Percentiles rank a stretch among this genome's conserved stretches.
Conservation (phyloP, 768 basidiomycete species). For the Suillus luteus region DNA sequence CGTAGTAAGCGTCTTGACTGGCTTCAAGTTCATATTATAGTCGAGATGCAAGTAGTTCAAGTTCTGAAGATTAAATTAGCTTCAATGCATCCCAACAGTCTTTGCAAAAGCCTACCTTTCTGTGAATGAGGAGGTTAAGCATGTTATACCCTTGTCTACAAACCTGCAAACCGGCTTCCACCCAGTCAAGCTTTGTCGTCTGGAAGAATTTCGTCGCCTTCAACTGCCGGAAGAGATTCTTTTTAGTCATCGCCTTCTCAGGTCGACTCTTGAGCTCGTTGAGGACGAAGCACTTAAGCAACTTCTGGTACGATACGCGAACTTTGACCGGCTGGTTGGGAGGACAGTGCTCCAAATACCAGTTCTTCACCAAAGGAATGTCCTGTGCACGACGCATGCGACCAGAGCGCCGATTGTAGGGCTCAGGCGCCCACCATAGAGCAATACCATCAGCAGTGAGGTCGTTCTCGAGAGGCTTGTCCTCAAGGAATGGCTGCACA, state of each 20-base stretch:
- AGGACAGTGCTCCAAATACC: conserved; percentile 98
- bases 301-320: conserved; percentile 97
- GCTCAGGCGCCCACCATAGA: conserved; percentile 98
- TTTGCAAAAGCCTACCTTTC: conserved; percentile 61
- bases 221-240: conserved; percentile 92
- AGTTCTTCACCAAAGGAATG: conserved; percentile 93
- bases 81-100: not conserved
- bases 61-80: conserved; percentile 49
- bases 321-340: conserved; percentile 97
- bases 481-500: conserved; percentile 77
- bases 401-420: conserved; percentile 90
- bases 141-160: conserved; percentile 99
- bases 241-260: conserved; percentile 98
- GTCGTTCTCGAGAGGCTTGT: conserved; percentile 82
- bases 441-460: conserved; percentile 96
- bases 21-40: conserved; percentile 99
- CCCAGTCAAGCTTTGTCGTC: conserved; percentile 97
- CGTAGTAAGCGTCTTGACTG: conserved; percentile 94
- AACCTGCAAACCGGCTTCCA: conserved; percentile 97
- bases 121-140: conserved; percentile 97
- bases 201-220: conserved; percentile 99
- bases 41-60: conserved; percentile 93
- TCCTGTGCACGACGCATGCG: conserved; percentile 94
- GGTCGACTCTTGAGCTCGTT: conserved; percentile 88
- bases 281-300: conserved; percentile 92